Base-by-base conservation (phyloP, 306 rosid genomes). In the Lathyrus tuberosus region DNA sequence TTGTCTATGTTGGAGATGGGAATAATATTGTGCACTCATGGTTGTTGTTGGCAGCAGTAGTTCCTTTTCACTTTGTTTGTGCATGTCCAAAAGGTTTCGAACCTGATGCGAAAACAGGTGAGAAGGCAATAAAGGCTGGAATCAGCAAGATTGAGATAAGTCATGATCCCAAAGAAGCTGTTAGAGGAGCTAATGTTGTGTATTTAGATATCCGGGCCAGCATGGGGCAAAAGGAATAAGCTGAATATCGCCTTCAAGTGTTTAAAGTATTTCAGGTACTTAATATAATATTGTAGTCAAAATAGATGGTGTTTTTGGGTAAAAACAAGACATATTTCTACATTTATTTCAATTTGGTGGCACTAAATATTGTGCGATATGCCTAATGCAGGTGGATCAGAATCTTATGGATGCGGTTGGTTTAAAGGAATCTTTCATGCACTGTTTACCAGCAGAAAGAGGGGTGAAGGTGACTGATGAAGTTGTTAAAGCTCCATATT, bases 361-460 rank as follows among this genome's bases (percentile, higher is more conserved):
- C 31, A 3, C 22, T 63, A 31, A 43, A 37, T 76, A 47, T 8
- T 8, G 43, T 2, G 18, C 1, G 22, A 8, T 48, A 48, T 56
- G n/a, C 60, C 8, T 46, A 72, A 33, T 74, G 51, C 84, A 94
- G 99, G 88, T 91, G 65, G 72, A 91, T 73, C 80, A 79, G 72
- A 81, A 58, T 74, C 91, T 94, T 5, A 87, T 94, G 97, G 86
- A 88, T 72, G 12, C 84, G 42, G 99, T 97, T 4, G 97, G 99
- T 71, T 79, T 95, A 7, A 78, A 84, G 73, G 95, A 91, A 0
- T 83, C 80, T 71, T 89, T 94, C 86, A 91, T 94, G 97, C 99
- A 91, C 66, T 94, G 99, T 81, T 78, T 94, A 61, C 99, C 99
- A 0, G 99, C 99, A 0, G 99, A 91, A 75, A 84, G 99, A 83